phyloP scores from a whole-genome alignment of 192 early-diverging fungal genomes.

The Backusella macrospora region DNA sequence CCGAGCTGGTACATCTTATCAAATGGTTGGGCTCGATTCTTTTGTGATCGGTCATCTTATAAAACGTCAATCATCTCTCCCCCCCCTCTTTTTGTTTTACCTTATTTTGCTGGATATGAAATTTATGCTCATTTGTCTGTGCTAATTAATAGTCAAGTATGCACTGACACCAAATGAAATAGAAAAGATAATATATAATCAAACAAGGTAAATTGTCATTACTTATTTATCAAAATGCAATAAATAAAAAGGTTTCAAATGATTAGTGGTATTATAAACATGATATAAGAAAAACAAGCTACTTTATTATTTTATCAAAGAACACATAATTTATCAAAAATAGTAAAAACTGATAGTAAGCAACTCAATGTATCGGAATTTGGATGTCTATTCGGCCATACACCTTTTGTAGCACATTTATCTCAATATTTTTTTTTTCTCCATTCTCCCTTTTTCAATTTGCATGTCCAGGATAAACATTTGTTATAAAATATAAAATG shows the following conservation, averaged over 20 bases:
- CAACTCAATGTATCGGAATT: constrained; percentile 5
- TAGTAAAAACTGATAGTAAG: not conserved
- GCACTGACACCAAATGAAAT: constrained; percentile 2
- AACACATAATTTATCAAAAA: not conserved
- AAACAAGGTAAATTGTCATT: constrained; percentile 12
- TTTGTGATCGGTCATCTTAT: constrained; percentile 12
- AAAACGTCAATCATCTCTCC: not conserved
- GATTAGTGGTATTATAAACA: too few species aligned
- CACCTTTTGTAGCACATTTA: constrained; percentile 2
- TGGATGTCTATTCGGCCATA: constrained; percentile 5
- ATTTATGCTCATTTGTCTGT: constrained; percentile 14
- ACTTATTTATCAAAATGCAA: not conserved
- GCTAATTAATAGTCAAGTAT: constrained; percentile 6
- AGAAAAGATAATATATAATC: not conserved
- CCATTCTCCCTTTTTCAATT: constrained; percentile 2
- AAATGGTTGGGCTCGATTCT: constrained; percentile 9
- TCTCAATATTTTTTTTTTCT: not conserved
- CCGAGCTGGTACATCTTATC: constrained; percentile 11
- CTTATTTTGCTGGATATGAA: constrained; percentile 7
- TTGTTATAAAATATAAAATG: not conserved
- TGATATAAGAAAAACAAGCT: too few species aligned
- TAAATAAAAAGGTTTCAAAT: too few species aligned
- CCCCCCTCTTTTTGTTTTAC: not conserved
- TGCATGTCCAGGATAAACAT: constrained; percentile 10
- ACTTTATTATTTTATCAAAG: not conserved